Evolutionary conservation across 129 eudicot species (phyloP).

Genomic region (Flaveria bidentis): DNA sequence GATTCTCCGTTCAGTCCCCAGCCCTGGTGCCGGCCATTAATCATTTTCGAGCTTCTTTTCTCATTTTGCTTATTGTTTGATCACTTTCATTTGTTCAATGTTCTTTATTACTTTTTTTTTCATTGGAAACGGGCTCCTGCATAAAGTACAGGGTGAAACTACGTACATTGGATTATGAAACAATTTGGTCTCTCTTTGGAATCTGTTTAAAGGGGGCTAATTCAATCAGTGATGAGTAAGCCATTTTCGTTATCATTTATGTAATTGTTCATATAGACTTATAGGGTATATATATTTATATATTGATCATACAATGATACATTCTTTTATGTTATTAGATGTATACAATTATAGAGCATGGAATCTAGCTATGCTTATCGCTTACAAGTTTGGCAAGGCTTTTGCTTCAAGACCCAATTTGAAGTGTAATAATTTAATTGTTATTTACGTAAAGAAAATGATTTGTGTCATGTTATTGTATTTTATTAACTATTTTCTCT

Average conservation of each 20-base stretch:
- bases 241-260: too few relatives aligned
- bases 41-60: not conserved
- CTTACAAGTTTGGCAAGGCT: conserved; percentile 15
- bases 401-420: conserved; percentile 17
- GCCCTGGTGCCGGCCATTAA: conserved; percentile 79
- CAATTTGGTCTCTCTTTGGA: too few relatives aligned
- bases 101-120: too few relatives aligned
- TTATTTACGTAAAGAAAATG: not conserved
- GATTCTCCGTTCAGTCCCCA: conserved; percentile 79
- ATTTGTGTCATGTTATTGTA: not conserved
- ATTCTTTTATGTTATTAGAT: not conserved
- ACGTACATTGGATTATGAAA: too few relatives aligned
- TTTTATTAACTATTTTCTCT: not conserved
- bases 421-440: conserved; percentile 20
- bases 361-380: not conserved
- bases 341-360: not conserved
- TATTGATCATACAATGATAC: not conserved
- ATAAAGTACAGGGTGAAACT: too few relatives aligned
- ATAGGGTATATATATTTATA: not conserved
- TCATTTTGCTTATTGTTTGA: too few relatives aligned
- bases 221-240: too few relatives aligned
- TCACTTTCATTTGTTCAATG: too few relatives aligned
- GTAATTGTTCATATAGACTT: not conserved
- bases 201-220: too few relatives aligned
- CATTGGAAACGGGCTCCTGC: too few relatives aligned